Evolutionary conservation across 2,329 filamentous ascomycete species (phyloP), one percentile per base, ranked within the genome.

Genomic region (Colletotrichum gloeosporioides): DNA sequence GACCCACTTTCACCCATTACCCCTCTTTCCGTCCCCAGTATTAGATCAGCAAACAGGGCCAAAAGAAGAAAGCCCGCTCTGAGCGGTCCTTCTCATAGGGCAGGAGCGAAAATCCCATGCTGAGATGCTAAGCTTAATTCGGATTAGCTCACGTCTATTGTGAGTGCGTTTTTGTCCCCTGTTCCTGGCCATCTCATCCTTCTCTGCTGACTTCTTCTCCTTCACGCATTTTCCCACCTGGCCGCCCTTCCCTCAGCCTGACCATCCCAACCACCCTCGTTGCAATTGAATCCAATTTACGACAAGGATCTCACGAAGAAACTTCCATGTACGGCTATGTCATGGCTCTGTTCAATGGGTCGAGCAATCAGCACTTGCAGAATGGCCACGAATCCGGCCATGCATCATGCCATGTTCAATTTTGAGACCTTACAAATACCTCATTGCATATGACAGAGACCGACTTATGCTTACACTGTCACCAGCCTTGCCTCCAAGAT

Each of bases 171-270:
- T 44, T 32, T 32, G 32, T 32, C 70, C 74, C 74, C 65, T 73
- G 74, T 69, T 65, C 74, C 74, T 69, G 59, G 57, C 69, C 70
- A 61, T 71, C 29, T 34, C 34, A 36, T 65, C 44, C 39, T 62
- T 53, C 27, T 68, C 32, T 74, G 70, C 70, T 76, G 39, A 74
- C 74, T 59, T 16, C 70, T 55, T 73, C 34, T 55, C 44, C 32
- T 68, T 34, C 31, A 36, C 57, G 13, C 13, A 25, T 29, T 64
- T 59, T 63, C 55, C 29, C 39, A 34, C 15, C 63, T 9, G 32
- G 39, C 36, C 64, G 39, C 44, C 18, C 4, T 64, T 59, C 25
- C 44, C 63, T 63, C 73, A 57, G 64, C 36, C 55, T 68, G 39
- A 13, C 34, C 29, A 25, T 27, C 44, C 57, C 49, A 53, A 44